phyloP scores from a whole-genome alignment of 129 eudicot species.

The Flaveria robusta region DNA sequence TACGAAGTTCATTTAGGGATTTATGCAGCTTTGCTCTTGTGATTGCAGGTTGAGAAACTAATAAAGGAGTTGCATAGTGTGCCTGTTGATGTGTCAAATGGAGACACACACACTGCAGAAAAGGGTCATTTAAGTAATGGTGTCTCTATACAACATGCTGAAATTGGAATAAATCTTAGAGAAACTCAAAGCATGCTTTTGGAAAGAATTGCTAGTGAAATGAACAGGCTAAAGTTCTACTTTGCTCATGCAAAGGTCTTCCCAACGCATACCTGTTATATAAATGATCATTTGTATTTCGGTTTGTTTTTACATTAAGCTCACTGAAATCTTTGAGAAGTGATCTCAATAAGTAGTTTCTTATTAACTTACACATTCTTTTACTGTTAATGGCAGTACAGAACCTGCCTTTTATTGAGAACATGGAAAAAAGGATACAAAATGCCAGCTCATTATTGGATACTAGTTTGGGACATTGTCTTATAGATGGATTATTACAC shows the following conservation, averaged over 20 bases:
- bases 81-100: conserved; percentile 80
- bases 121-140: conserved; percentile 67
- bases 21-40: conserved; percentile 3
- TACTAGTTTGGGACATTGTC: conserved; percentile 94
- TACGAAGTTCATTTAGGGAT: conserved; percentile 7
- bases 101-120: conserved; percentile 45
- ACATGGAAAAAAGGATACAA: conserved; percentile 93
- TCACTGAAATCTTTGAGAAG: conserved; percentile 13
- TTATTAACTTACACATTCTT: conserved; percentile 32
- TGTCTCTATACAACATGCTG: conserved; percentile 66
- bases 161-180: conserved; percentile 68
- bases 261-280: conserved; percentile 35
- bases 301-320: neutral
- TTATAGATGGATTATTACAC: conserved; percentile 87
- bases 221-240: conserved; percentile 95
- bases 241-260: conserved; percentile 93
- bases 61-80: conserved; percentile 88
- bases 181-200: conserved; percentile 98
- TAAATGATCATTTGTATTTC: neutral
- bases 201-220: conserved; percentile 99
- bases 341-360: neutral
- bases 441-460: conserved; percentile 77
- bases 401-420: conserved; percentile 96
- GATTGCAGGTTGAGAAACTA: conserved; percentile 79
- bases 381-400: conserved; percentile 75